Base-by-base conservation (phyloP, 129 eudicot genomes). In the Flaveria linearis region DNA sequence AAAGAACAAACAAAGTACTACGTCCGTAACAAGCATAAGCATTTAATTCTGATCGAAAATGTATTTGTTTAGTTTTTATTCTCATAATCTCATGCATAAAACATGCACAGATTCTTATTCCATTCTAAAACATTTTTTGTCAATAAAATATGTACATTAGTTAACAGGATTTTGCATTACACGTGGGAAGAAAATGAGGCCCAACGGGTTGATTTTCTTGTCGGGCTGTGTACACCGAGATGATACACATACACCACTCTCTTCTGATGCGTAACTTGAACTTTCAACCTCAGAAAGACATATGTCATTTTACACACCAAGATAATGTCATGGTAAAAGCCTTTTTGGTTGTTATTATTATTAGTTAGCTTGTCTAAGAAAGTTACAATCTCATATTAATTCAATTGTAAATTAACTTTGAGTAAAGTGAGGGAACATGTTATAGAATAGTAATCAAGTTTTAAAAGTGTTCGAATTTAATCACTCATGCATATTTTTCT, bases 371-470 rank as follows among this genome's bases (percentile, higher is more conserved):
- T 2, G 30, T 28, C 30, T 28, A 2, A 28, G 30, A 28, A 3
- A 3, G 30, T 28, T 28, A 61, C 82, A 69, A 77, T 61, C 22
- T 81, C 56, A 73, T 84, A 30, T 76, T 67, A 43, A 53, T 78
- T 22, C 78, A 83, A 20, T 64, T 20, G 36, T 17, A 84, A 52
- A 46, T 64, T 78, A 33, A 33, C 4, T 43, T 43, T 43, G 49
- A 2, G 49, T 43, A 2, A 45, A 45, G 2, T 20, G 22, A 20
- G 22, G 22, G 22, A 20, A 20, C 0, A 20, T 20, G 22, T 20
- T 20, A 30, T 0, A 26, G 0, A 26, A 26, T 26, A 26, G 30
- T 26, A 26, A 26, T 26, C 0, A 26, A 26, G 30, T 26, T 26
- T 26, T 3, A 28, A 28, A 28, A 28, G 3, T 28, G 3, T 28